Evolutionary conservation across 148 eudicot species (phyloP), one percentile per base, ranked within the genome.

Genomic region (Arctostaphylos glauca): DNA sequence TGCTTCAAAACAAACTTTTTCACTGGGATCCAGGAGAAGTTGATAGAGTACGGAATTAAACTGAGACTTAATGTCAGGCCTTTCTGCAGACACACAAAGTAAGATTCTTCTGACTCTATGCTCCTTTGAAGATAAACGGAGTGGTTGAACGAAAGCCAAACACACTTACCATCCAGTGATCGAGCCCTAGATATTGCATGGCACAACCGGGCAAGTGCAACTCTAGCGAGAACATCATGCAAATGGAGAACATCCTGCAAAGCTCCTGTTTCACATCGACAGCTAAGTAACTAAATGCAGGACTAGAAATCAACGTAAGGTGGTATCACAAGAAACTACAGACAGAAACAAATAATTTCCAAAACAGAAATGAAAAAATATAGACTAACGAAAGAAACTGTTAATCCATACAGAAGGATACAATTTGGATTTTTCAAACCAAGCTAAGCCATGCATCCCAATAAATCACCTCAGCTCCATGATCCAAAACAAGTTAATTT

Each of bases 151-250:
- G 31, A 21, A 60, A 15, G 16, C 15, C 74, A 66, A 82, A 79
- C 80, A 66, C 52, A 84, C 86, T 83, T 87, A 96, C 99, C 99
- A 91, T 96, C 98, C 43, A 96, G 86, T 70, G 93, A 90, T 71
- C 97, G 91, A 77, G 99, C 97, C 89, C 99, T 92, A 43, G 97
- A 90, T 87, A 96, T 86, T 80, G 92, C 88, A 89, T 94, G 94
- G 86, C 99, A 96, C 90, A 96, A 88, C 85, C 92, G 93, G 86
- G 98, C 98, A 54, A 96, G 95, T 59, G 99, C 94, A 87, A 96
- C 99, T 91, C 99, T 90, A 82, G 98, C 99, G 82, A 96, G 97
- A 80, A 96, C 99, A 86, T 96, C 99, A 88, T 94, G 97, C 93
- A 96, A 87, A 87, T 94, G 97, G 76, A 96, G 94, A 84, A 96